These are phyloP conservation scores for Cercospora janseana DNA, from an alignment of 2,329 filamentous ascomycete species.

Conservation along the genomic window DNA sequence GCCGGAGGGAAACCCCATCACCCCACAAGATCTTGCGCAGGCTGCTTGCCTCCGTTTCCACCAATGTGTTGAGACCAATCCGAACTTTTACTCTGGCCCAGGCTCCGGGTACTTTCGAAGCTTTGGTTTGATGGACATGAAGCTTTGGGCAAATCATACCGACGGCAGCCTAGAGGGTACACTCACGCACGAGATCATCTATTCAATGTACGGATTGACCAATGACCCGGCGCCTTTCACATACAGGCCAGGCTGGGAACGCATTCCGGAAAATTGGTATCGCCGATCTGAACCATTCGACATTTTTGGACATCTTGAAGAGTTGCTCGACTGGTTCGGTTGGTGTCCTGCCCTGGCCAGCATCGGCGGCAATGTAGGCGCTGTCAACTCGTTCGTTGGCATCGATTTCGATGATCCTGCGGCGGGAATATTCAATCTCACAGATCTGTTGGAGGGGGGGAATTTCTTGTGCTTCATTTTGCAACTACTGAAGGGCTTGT, in stretches of 20 bases:
- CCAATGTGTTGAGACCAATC: background rate
- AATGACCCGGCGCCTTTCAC: conserved; percentile 11
- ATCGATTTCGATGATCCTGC: conserved; percentile 5
- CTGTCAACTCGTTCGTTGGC: conserved; percentile 8
- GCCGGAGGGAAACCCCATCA: background rate
- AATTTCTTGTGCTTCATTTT: conserved; percentile 10
- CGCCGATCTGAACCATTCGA: background rate
- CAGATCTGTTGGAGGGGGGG: background rate
- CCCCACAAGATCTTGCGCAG: background rate
- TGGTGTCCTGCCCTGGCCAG: conserved; percentile 2
- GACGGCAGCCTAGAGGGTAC: conserved; percentile 1
- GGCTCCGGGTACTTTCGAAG: background rate
- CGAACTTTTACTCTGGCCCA: conserved; percentile 7
- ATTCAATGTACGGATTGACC: conserved; percentile 5
- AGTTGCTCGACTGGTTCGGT: background rate
- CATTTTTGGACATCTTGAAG: background rate
- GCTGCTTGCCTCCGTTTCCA: background rate
- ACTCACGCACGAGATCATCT: conserved; percentile 7
- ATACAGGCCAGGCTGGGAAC: conserved; percentile 9
- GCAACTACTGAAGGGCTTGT: conserved; percentile 2
- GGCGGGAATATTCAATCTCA: conserved; percentile 5
- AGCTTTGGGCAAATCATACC: conserved; percentile 4
- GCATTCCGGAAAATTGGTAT: conserved; percentile 13
- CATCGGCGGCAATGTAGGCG: conserved; percentile 5
- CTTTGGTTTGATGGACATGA: background rate